These are phyloP conservation scores for Candida berthetii DNA, from an alignment of 805 yeast genomes.

Conservation along the genomic window DNA sequence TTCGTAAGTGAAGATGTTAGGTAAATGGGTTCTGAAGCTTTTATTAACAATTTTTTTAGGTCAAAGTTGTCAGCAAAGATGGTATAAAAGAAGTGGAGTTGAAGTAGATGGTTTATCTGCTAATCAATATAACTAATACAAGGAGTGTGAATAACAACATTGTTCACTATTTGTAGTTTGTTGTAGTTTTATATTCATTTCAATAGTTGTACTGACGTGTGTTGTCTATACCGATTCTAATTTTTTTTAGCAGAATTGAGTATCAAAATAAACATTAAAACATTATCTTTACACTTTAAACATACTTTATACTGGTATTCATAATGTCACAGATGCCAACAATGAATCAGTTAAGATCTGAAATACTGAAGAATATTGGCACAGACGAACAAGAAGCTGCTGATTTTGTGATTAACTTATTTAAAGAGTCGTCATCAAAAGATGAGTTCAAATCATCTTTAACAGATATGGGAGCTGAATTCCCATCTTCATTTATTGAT, in stretches of 20 bases:
- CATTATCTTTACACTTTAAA: no score
- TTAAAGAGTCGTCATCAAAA: conserved; percentile 22
- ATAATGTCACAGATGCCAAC: no score
- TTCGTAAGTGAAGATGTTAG: conserved; percentile 21
- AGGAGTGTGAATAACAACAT: no score
- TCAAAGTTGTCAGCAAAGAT: conserved; percentile 60
- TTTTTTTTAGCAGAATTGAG: no score
- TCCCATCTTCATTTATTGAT: conserved; percentile 20
- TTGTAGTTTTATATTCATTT: no score
- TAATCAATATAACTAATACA: no score
- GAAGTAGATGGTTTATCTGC: no score
- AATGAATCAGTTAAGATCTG: neutral
- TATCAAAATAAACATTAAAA: neutral
- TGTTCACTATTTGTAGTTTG: no score
- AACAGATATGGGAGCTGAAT: conserved; percentile 37
- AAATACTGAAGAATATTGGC: conserved; percentile 21
- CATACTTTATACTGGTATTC: no score
- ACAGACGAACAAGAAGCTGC: conserved; percentile 38
- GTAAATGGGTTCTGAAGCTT: neutral
- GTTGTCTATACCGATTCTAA: no score
- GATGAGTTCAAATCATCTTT: conserved; percentile 30
- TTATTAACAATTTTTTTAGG: conserved; percentile 20
- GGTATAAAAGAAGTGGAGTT: conserved; percentile 41
- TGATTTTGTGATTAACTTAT: conserved; percentile 37
- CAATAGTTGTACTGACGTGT: no score